Percentiles rank a stretch among this genome's conserved stretches.
Evolutionary conservation across 805 yeast genomes (phyloP).

Genomic region (Candida tammaniensis): DNA sequence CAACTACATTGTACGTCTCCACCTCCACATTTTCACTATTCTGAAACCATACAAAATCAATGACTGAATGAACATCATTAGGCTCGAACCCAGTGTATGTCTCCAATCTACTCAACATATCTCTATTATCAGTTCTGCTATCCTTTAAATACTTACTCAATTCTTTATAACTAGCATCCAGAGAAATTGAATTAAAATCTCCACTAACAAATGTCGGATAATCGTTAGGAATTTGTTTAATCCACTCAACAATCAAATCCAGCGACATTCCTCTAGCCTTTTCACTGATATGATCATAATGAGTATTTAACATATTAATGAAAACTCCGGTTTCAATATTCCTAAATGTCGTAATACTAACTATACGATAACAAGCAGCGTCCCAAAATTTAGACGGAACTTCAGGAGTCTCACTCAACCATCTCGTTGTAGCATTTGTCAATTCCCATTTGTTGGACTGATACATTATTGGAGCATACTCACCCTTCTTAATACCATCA

Average conservation of each 20-base stretch:
- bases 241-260: slow-evolving; percentile 41
- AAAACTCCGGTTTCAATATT: slow-evolving; percentile 13
- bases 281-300: slow-evolving; percentile 48
- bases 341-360: slow-evolving; percentile 34
- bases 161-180: slow-evolving; percentile 27
- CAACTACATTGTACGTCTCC: slow-evolving; percentile 27
- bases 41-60: slow-evolving; percentile 38
- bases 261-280: slow-evolving; percentile 46
- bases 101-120: slow-evolving; percentile 17
- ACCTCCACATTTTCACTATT: slow-evolving; percentile 23
- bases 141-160: slow-evolving; percentile 20
- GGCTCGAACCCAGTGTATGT: slow-evolving; percentile 42
- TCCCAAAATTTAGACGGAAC: slow-evolving; percentile 44
- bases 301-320: slow-evolving; percentile 44
- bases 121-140: slow-evolving; percentile 30
- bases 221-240: slow-evolving; percentile 24
- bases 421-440: slow-evolving; percentile 41
- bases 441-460: slow-evolving; percentile 35
- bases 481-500: slow-evolving; percentile 51
- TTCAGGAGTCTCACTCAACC: slow-evolving; percentile 56
- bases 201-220: slow-evolving; percentile 49
- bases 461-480: slow-evolving; percentile 49
- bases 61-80: slow-evolving; percentile 21
- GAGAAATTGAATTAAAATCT: slow-evolving; percentile 48
- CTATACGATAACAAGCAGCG: slow-evolving; percentile 39